A percentile compares a stretch with the other conserved stretches of the same genome.
These are phyloP conservation scores for Schizophyllum amplum DNA, from an alignment of 1,284 basidiomycete genomes.

Conservation along the genomic window DNA sequence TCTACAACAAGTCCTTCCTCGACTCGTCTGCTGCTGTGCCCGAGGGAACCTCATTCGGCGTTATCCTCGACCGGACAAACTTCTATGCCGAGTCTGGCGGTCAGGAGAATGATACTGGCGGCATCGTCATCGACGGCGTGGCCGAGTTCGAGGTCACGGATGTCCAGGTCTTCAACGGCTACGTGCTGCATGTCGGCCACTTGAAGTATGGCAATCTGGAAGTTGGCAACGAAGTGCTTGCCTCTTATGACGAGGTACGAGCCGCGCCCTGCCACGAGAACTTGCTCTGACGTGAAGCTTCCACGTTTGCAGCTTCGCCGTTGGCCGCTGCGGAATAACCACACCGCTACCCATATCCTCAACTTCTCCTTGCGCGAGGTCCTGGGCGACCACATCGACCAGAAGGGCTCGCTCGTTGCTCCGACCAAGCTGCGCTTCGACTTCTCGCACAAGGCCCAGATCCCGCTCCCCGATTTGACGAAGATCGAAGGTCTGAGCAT, in stretches of 20 bases:
- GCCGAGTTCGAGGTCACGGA: conserved; percentile 93
- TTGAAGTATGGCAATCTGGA: conserved; percentile 54
- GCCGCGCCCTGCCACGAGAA: conserved; percentile 23
- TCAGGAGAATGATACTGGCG: conserved; percentile 95
- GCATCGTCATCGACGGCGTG: conserved; percentile 86
- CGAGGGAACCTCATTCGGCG: conserved; percentile 64
- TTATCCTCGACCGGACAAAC: conserved; percentile 91
- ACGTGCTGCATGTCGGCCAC: conserved; percentile 80
- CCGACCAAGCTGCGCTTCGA: conserved; percentile 96
- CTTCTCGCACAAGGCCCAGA: conserved; percentile 92
- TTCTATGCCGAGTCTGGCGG: conserved; percentile 98
- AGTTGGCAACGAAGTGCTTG: conserved; percentile 36
- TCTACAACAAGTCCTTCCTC: conserved; percentile 75
- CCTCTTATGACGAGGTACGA: conserved; percentile 59
- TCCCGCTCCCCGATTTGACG: conserved; percentile 64
- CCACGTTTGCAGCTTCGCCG: conserved; percentile 60
- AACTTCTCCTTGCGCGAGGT: conserved; percentile 91
- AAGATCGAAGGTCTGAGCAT: conserved; percentile 83
- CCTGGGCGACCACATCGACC: conserved; percentile 95
- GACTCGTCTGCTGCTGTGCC: conserved; percentile 61
- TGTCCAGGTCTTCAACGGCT: conserved; percentile 66
- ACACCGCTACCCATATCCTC: conserved; percentile 98
- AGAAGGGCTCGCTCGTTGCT: conserved; percentile 96
- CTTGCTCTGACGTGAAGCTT: conserved; percentile 2
- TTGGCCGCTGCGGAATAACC: conserved; percentile 95